phyloP scores from a whole-genome alignment of 192 early-diverging fungal genomes.

The Backusella macrospora region DNA sequence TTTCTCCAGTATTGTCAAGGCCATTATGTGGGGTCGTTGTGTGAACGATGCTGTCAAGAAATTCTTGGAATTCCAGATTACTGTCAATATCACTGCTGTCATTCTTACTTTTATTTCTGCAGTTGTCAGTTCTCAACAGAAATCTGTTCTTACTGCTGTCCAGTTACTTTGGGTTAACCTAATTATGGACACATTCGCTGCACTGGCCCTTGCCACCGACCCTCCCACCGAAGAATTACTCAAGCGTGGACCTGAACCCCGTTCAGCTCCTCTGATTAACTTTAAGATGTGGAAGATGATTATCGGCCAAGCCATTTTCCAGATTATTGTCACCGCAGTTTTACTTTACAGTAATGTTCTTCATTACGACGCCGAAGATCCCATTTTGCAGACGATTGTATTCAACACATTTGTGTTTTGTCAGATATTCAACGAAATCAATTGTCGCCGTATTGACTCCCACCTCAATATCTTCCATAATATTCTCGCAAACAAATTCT shows the following conservation, averaged over 20 bases:
- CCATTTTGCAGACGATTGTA: slow-evolving; percentile 72
- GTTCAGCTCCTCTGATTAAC: slow-evolving; percentile 81
- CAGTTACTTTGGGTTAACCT: slow-evolving; percentile 99
- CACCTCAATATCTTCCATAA: slow-evolving; percentile 88
- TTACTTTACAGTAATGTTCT: slow-evolving; percentile 74
- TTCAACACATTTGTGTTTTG: slow-evolving; percentile 94
- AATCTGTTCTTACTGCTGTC: slow-evolving; percentile 91
- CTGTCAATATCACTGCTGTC: slow-evolving; percentile 94
- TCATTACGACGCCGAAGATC: slow-evolving; percentile 40
- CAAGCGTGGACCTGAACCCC: slow-evolving; percentile 82
- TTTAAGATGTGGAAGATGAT: slow-evolving; percentile 98
- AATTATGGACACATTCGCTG: slow-evolving; percentile 99
- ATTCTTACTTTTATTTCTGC: slow-evolving; percentile 79
- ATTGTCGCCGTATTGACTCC: slow-evolving; percentile 75
- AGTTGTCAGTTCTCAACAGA: slow-evolving; percentile 60
- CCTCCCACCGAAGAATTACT: slow-evolving; percentile 85
- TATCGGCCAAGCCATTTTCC: slow-evolving; percentile 86
- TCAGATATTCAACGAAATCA: slow-evolving; percentile 92
- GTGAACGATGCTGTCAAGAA: slow-evolving; percentile 98
- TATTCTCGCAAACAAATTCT: slow-evolving; percentile 78
- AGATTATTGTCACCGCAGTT: slow-evolving; percentile 81
- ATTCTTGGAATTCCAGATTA: slow-evolving; percentile 99
- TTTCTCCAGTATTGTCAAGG: slow-evolving; percentile 96
- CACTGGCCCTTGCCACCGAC: slow-evolving; percentile 96
- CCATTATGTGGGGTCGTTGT: slow-evolving; percentile 94